Base-by-base conservation (phyloP, 208 protist genomes). In the Kentomonas sorsogonicus region DNA sequence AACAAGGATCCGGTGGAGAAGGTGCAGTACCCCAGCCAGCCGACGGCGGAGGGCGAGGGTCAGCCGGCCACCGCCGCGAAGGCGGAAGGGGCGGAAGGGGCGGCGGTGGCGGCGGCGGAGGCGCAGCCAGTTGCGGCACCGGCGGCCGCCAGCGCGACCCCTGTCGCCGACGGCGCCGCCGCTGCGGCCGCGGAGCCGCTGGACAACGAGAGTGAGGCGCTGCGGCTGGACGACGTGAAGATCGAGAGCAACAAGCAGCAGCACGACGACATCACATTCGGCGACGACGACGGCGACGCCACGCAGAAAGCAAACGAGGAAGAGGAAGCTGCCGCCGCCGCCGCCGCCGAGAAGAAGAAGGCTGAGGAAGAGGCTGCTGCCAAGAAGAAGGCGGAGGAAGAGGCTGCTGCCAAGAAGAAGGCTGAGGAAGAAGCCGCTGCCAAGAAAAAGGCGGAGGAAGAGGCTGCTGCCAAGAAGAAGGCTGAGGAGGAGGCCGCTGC, bases 381-480 rank as follows among this genome's bases (percentile, higher is more conserved):
- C 18, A 16, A 2, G 30, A 39, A 16, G 50, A 2, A 39, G 50
- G 29, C n/a, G 31, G 22, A 23, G 50, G 26, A 16, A 23, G n/a
- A 3, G 10, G 22, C 3, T 5, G 4, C 31, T 34, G 13, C 10
- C 16, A 5, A 11, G 16, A 18, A 11, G 41, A 6, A 10, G 50
- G 4, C 18, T 5, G 30, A 34, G 18, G 50, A 54, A 29, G 50
- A 34, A 34, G n/a, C n/a, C n/a, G n/a, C n/a, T n/a, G 27, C 4
- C 18, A 34, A 54, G 30, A 22, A 54, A n/a, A 29, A 58, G 46
- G 53, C 43, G 4, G 46, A 11, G 10, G 20, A 20, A 53, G 46
- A 18, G n/a, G 46, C 27, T 33, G 10, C 43, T 25, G 10, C 11
- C n/a, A 6, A 48, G 43, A 18, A 48, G 16, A 22, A 26, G 43